Percentiles rank a stretch among this genome's conserved stretches.
Evolutionary conservation across 495 filamentous ascomycete species (phyloP).

Genomic region (Hypomontagnella submonticulosa): DNA sequence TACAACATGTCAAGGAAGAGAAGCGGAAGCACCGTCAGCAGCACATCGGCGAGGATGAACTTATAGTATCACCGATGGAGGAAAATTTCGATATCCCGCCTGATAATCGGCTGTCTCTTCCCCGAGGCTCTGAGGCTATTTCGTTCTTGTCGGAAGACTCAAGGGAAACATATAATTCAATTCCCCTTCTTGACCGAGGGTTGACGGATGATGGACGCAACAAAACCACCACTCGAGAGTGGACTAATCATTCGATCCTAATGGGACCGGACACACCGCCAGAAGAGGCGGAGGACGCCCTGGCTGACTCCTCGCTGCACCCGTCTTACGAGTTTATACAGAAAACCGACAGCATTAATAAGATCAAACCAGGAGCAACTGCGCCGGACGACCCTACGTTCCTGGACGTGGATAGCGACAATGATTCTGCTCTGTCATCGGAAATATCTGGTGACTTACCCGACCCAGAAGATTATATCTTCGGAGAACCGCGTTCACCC

Average conservation of each 20-base stretch:
- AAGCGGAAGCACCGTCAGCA: conserved; percentile 60
- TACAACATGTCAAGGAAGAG: conserved; percentile 50
- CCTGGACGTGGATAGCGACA: conserved; percentile 73
- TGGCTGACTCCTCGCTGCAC: conserved; percentile 44
- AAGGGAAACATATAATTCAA: conserved; percentile 75
- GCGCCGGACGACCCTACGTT: conserved; percentile 65
- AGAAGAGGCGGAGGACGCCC: conserved; percentile 46
- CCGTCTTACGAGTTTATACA: conserved; percentile 61
- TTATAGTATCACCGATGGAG: conserved; percentile 32
- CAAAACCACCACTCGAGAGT: conserved; percentile 53
- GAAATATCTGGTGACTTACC: conserved; percentile 79
- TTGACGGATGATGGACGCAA: conserved; percentile 67
- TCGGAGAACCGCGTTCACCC: conserved; percentile 43
- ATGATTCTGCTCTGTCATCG: conserved; percentile 80
- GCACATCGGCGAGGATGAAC: conserved; percentile 55
- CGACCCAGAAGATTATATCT: conserved; percentile 58
- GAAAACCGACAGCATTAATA: conserved; percentile 58
- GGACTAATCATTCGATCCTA: conserved; percentile 59
- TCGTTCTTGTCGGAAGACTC: conserved; percentile 64
- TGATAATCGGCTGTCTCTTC: conserved; percentile 27
- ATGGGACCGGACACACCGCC: conserved; percentile 49
- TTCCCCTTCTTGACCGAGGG: conserved; percentile 79
- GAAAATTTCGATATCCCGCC: conserved; percentile 24
- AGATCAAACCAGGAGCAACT: conserved; percentile 46
- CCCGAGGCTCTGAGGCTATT: conserved; percentile 47